Base-by-base conservation (phyloP, 164 flowering plant genomes). In the Brasenia schreberi region DNA sequence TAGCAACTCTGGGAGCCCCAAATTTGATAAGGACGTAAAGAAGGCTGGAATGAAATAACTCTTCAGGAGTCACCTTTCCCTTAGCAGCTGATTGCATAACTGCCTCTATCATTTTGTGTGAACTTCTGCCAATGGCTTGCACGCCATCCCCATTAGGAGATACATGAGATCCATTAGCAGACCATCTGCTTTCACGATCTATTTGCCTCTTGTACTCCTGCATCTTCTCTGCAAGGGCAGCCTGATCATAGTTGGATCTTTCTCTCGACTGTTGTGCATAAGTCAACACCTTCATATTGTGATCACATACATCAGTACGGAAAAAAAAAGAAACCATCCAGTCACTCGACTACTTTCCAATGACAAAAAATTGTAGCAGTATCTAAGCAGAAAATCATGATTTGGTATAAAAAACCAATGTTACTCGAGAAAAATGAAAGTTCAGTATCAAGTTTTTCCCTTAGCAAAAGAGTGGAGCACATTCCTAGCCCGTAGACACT, bases 231-330 rank as follows among this genome's bases (percentile, higher is more conserved):
- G 78, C 80, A 67, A 95, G 92, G 73, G 92, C 84, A 66, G 97
- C 92, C 77, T 84, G 87, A 77, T 95, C 99, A 79, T 87, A 84
- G 76, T 88, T 84, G 63, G 96, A 88, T 75, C 90, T 85, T 80
- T 95, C 94, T 78, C 93, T 87, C 58, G 96, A 86, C 63, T 93
- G 95, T 66, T 89, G 93, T 53, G 97, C 93, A 77, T 88, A 90
- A 71, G 96, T 82, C 81, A 89, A 78, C n/a, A 94, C 95, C 99
- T 94, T 77, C 69, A 23, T 23, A 23, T 23, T 23, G 27, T 23
- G 27, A 23, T 23, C 27, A 23, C 27, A 23, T 23, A 23, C 27
- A 23, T 23, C 27, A 23, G 27, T 23, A 23, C 1, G 27, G 0
- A 23, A 23, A 23, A 23, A 23, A 23, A 0, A 23, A 23, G 27